Conservation (phyloP, 345 rosid genomes). For the Acer negundo region DNA sequence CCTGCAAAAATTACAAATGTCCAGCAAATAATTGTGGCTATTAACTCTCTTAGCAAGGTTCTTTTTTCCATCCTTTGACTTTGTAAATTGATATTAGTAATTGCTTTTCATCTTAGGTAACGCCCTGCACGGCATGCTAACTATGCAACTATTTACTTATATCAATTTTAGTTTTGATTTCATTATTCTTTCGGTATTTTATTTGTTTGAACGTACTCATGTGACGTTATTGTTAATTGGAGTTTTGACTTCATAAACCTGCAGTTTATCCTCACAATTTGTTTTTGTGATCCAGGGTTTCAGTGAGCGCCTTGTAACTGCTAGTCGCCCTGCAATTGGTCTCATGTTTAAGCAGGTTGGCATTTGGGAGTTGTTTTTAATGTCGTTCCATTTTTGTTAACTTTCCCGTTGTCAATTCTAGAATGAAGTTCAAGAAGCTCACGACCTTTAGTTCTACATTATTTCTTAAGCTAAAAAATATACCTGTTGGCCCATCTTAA, state of each 20-base stretch:
- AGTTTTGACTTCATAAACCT: conserved; percentile 13
- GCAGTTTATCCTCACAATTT: conserved; percentile 13
- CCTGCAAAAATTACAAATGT: conserved; percentile 53
- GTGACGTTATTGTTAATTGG: conserved; percentile 2
- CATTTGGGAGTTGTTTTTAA: not conserved
- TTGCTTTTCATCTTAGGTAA: conserved; percentile 14
- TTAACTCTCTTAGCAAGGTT: conserved; percentile 98
- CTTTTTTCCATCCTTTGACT: conserved; percentile 20
- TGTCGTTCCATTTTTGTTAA: conserved; percentile 2
- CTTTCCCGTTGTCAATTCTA: not conserved
- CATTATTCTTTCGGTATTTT: conserved; percentile 4
- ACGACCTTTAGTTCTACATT: not conserved
- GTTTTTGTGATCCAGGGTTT: conserved; percentile 68
- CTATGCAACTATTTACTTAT: not conserved
- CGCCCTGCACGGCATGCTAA: not conserved
- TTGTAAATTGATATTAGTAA: conserved; percentile 3
- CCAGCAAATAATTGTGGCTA: conserved; percentile 81
- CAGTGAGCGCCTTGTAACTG: conserved; percentile 83
- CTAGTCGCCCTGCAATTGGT: conserved; percentile 87
- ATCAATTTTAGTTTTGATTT: not conserved
- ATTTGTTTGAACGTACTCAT: not conserved
- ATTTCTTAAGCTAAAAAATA: not conserved
- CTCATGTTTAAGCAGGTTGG: conserved; percentile 94
- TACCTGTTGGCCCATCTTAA: not conserved
- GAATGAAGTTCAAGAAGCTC: not conserved